These are phyloP conservation scores for Penicillium crustosum DNA, from an alignment of 2,329 filamentous ascomycete genomes.

Conservation along the genomic window DNA sequence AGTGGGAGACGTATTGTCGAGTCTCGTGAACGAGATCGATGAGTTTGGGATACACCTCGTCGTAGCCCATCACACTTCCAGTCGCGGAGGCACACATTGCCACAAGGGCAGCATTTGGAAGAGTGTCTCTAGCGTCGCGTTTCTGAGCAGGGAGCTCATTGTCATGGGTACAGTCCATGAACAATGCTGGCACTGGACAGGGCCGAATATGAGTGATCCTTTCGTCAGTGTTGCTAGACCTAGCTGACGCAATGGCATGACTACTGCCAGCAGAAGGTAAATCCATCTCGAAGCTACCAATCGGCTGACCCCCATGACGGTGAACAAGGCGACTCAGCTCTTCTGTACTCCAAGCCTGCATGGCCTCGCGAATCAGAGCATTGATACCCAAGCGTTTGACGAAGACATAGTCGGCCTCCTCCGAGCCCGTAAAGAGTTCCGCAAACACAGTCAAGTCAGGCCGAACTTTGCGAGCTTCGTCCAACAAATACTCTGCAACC, in stretches of 20 bases:
- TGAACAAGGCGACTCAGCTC: conserved; percentile 93
- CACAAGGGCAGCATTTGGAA: conserved; percentile 90
- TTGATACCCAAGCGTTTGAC: conserved; percentile 89
- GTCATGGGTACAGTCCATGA: conserved; percentile 99
- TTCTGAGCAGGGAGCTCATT: conserved; percentile 97
- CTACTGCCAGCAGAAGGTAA: conserved; percentile 68
- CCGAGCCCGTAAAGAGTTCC: conserved; percentile 92
- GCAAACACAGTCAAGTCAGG: conserved; percentile 90
- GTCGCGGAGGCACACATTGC: conserved; percentile 94
- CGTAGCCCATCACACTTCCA: conserved; percentile 96
- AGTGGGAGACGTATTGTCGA: conserved; percentile 75
- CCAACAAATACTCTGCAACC: conserved; percentile 90
- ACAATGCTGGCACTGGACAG: conserved; percentile 86
- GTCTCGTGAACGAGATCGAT: conserved; percentile 93
- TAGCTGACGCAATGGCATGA: conserved; percentile 38
- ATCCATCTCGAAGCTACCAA: conserved; percentile 96
- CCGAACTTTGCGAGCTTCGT: conserved; percentile 84
- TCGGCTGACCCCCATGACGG: conserved; percentile 86
- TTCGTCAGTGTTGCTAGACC: conserved; percentile 47
- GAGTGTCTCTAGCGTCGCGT: conserved; percentile 86
- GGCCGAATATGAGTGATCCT: conserved; percentile 78
- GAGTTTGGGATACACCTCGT: conserved; percentile 90
- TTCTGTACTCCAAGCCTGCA: conserved; percentile 96
- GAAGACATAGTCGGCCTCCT: conserved; percentile 94
- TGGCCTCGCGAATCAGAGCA: conserved; percentile 90